A percentile compares a stretch with the other conserved stretches of the same genome.
Conservation (phyloP, 1,139 yeast species). For the Ogataea hybrid region DNA sequence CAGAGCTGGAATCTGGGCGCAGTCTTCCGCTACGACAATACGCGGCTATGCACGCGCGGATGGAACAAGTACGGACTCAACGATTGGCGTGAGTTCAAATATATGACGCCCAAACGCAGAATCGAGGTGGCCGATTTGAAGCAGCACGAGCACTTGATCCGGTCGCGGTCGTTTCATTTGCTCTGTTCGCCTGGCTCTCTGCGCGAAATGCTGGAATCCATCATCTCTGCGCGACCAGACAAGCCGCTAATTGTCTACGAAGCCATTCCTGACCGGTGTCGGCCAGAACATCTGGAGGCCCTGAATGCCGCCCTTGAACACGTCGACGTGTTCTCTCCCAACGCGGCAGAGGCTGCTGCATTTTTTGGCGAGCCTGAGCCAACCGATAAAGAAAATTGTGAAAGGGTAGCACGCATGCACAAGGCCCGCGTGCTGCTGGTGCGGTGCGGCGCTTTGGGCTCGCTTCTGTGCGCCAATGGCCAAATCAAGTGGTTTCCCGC, state of each 20-base stretch:
- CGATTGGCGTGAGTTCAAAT: constrained; percentile 57
- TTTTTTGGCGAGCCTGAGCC: constrained; percentile 52
- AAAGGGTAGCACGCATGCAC: constrained; percentile 43
- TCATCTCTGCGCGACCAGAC: constrained; percentile 16
- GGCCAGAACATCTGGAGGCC: constrained; percentile 42
- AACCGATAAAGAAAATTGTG: constrained; percentile 35
- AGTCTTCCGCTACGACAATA: constrained; percentile 47
- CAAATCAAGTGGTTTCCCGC: constrained; percentile 58
- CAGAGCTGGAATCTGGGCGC: constrained; percentile 62
- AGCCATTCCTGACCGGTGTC: constrained; percentile 80
- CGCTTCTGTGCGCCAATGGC: constrained; percentile 37
- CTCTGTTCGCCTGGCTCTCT: constrained; percentile 73
- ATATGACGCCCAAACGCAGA: constrained; percentile 60
- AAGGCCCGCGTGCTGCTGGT: constrained; percentile 50
- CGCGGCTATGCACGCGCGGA: constrained; percentile 74
- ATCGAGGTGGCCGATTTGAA: constrained; percentile 61
- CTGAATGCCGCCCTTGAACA: constrained; percentile 43
- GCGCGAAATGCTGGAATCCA: constrained; percentile 38
- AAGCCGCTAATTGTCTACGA: constrained; percentile 65
- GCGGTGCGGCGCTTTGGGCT: constrained; percentile 72
- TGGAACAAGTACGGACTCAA: constrained; percentile 68
- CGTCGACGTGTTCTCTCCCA: constrained; percentile 74
- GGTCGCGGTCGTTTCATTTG: constrained; percentile 59
- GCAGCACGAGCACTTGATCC: constrained; percentile 35
- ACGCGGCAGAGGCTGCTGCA: constrained; percentile 75